A percentile compares a stretch with the other conserved stretches of the same genome.
phyloP scores from a whole-genome alignment of 805 yeast species.

The Wickerhamiella azyma region DNA sequence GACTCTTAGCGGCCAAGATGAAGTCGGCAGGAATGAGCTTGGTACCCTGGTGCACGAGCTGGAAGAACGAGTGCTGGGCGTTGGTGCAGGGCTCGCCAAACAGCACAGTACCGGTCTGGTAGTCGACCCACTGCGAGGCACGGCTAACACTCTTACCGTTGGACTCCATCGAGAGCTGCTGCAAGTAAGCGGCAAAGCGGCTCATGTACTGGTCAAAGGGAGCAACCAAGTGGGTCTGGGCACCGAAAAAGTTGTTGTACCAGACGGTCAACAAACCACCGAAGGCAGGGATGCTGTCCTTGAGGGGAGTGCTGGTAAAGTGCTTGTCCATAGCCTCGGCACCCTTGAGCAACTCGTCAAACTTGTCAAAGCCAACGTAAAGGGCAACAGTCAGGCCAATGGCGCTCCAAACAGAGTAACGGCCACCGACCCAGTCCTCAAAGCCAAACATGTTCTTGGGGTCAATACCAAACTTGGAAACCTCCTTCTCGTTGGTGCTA shows the following conservation, averaged over 20 bases:
- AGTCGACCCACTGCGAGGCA: conserved; percentile 78
- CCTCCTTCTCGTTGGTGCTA: conserved; percentile 85
- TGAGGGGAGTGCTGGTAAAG: conserved; percentile 70
- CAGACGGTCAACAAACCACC: conserved; percentile 93
- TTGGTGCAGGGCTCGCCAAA: conserved; percentile 99
- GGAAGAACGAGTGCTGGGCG: conserved; percentile 99
- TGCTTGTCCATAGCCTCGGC: conserved; percentile 96
- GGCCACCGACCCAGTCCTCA: conserved; percentile 98
- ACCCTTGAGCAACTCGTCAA: conserved; percentile 84
- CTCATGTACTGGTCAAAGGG: conserved; percentile 98
- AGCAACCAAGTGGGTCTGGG: conserved; percentile 96
- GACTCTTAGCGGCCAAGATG: conserved; percentile 92
- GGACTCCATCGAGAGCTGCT: conserved; percentile 97
- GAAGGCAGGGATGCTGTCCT: conserved; percentile 78
- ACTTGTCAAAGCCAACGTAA: conserved; percentile 91
- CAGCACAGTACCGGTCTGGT: conserved; percentile 89
- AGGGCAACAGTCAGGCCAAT: conserved; percentile 92
- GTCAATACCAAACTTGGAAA: conserved; percentile 91
- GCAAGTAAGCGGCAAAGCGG: conserved; percentile 98
- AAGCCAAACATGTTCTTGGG: conserved; percentile 97
- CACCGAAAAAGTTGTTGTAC: conserved; percentile 97
- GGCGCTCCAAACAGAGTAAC: conserved; percentile 99
- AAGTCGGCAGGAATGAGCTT: conserved; percentile 95
- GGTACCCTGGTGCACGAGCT: conserved; percentile 97
- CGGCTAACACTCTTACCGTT: conserved; percentile 97